Evolutionary conservation across 176 grass and related monocot genomes (phyloP), one percentile per base, ranked within the genome.

Genomic region (Musa itinerans): DNA sequence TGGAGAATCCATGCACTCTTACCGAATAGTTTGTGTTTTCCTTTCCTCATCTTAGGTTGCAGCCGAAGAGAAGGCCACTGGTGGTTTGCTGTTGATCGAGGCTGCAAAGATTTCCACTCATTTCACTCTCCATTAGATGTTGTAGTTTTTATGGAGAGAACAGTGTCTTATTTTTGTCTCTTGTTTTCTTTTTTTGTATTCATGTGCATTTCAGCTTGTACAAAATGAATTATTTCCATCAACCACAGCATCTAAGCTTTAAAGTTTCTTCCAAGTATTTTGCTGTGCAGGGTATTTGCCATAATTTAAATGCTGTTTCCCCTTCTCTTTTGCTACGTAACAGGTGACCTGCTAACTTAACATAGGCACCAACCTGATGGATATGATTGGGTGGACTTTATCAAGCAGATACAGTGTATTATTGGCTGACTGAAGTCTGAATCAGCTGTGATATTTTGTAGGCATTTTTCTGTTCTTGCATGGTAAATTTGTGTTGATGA

Each of bases 1-100:
- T 53, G 71, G 17, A 34, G 29, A 34, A 34, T 34, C 3, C 29
- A 34, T 34, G 19, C 52, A 78, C 34, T 9, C 9, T 27, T 10
- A 1, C 2, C 9, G 22, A 11, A 6, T 2, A 24, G 2, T 29
- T 10, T 21, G 11, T 67, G 17, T 20, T 22, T 51, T 52, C 61
- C 76, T 34, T 27, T 77, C 21, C 11, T 34, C 49, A 50, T 71
- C 79, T 50, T 69, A 87, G 89, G 77, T 85, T 76, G 83, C 83
- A 72, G 83, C 83, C 76, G 83, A 91, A 83, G 85, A 85, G 63
- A 73, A 83, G 84, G 87, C 89, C 56, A 25, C 82, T 64, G 89
- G 85, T 17, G 85, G 89, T 80, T 80, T 91, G 80, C 80, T 87
- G 8, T 75, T 87, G 74, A 91, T 80, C 11, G 79, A 85, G 65